Evolutionary conservation across 345 rosid genomes (phyloP), one percentile per base, ranked within the genome.

Genomic region (Eucalyptus erythrocorys): DNA sequence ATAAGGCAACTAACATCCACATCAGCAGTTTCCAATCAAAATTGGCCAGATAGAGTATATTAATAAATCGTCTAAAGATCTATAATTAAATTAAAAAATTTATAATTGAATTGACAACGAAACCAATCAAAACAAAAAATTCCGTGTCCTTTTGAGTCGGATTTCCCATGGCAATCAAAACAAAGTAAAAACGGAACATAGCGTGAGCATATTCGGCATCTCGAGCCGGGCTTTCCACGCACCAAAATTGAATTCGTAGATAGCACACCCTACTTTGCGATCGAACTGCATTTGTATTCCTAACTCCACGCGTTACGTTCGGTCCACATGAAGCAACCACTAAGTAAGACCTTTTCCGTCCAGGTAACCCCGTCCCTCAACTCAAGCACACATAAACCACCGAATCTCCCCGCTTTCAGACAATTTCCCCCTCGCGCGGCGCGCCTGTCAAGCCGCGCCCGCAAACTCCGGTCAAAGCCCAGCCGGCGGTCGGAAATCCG

Each of bases 1-100:
- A 2, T 55, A 21, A 22, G 12, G 8, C 0, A 0, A 0, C 1
- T 1, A 1, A 10, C 5, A 55, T 55, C 12, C 3, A 22, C 3
- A 22, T 22, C 5, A 55, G 0, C 26, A 8, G 0, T 22, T 55
- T 55, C 6, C 61, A 55, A 55, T 8, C 10, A 55, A 55, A 55
- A 55, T 24, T 55, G 61, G 11, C 1, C 2, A 5, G 0, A 55
- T 55, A 51, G 6, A 22, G 1, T 21, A 55, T 2, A 1, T 10
- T 22, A 3, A 49, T 49, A 49, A 49, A 49, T 49, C 7, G 1
- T 49, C 17, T 19, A 49, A 49, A 49, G 3, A 1, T 6, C 6
- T 49, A 49, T 49, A 49, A 49, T 49, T 49, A 55, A 55, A 55
- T 21, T 55, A 55, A 24, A 55, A 55, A 0, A 22, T 24, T 55